Percentiles rank a stretch among this genome's conserved stretches.
These are phyloP conservation scores for Ajuga reptans DNA, from an alignment of 305 asterid species.

Conservation along the genomic window DNA sequence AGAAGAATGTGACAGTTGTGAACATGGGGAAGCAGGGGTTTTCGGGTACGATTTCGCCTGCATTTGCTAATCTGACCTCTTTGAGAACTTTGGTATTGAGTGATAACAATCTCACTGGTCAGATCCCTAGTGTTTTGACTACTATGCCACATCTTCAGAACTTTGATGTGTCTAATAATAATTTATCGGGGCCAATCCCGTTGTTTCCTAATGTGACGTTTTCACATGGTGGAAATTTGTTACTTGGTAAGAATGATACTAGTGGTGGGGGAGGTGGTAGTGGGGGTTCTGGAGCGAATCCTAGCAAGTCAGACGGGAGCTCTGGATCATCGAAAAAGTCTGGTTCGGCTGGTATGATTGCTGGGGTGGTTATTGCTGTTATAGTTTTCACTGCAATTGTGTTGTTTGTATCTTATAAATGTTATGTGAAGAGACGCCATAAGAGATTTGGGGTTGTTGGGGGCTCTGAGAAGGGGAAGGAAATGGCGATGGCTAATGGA, in stretches of 20 bases:
- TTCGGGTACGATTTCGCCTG: slow-evolving; percentile 66
- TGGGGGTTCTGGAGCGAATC: slow-evolving; percentile 26
- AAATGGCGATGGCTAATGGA: slow-evolving; percentile 39
- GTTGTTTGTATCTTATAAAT: slow-evolving; percentile 65
- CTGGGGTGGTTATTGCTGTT: slow-evolving; percentile 66
- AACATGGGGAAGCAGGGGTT: slow-evolving; percentile 46
- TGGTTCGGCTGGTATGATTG: slow-evolving; percentile 59
- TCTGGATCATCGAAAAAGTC: slow-evolving; percentile 36
- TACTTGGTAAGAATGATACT: slow-evolving; percentile 44
- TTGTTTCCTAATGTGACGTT: slow-evolving; percentile 48
- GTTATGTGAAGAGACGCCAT: slow-evolving; percentile 46
- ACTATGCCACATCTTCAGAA: slow-evolving; percentile 52
- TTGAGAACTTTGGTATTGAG: slow-evolving; percentile 61
- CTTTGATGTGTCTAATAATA: slow-evolving; percentile 71
- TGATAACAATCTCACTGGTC: slow-evolving; percentile 66
- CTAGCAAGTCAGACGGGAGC: slow-evolving; percentile 26
- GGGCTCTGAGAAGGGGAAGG: slow-evolving; percentile 56
- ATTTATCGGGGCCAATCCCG: slow-evolving; percentile 56
- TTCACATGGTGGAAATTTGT: slow-evolving; percentile 34
- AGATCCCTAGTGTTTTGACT: slow-evolving; percentile 51
- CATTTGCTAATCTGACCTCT: slow-evolving; percentile 57
- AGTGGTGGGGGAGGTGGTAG: slow-evolving; percentile 30
- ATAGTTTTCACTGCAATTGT: slow-evolving; percentile 46
- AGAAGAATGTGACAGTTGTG: slow-evolving; percentile 47
- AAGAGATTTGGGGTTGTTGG: slow-evolving; percentile 44